Percentiles rank a stretch among this genome's conserved stretches.
These are phyloP conservation scores for Echites panduratus DNA, from an alignment of 257 asterid genomes.

Conservation along the genomic window DNA sequence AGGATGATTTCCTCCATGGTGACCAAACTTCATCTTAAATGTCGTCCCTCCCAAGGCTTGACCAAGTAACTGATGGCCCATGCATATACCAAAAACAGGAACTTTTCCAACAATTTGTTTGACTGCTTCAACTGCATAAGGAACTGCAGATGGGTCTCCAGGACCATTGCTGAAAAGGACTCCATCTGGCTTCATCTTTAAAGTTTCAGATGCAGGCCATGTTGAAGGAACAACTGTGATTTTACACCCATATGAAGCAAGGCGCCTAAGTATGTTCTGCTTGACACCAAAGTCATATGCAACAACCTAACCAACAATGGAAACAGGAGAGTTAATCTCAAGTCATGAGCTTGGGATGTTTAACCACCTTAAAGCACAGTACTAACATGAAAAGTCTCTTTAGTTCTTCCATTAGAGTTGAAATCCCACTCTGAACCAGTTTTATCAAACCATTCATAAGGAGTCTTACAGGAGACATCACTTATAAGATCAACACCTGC, in stretches of 20 bases:
- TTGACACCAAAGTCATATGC: constrained; percentile 98
- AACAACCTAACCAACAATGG: constrained; percentile 48
- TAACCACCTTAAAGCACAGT: constrained; percentile 4
- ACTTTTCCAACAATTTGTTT: constrained; percentile 72
- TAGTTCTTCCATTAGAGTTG: constrained; percentile 38
- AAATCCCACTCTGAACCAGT: constrained; percentile 78
- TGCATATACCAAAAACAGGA: constrained; percentile 92
- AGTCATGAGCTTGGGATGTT: constrained; percentile 7
- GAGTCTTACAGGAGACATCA: constrained; percentile 74
- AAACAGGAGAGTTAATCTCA: constrained; percentile 13
- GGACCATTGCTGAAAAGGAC: constrained; percentile 95
- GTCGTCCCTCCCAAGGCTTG: constrained; percentile 98
- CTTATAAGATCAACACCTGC: constrained; percentile 92
- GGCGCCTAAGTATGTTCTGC: constrained; percentile 81
- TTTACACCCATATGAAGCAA: constrained; percentile 89
- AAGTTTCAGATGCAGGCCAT: constrained; percentile 84
- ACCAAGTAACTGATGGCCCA: constrained; percentile 98
- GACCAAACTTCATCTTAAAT: constrained; percentile 96
- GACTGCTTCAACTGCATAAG: constrained; percentile 86
- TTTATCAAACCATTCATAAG: constrained; percentile 71
- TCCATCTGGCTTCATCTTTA: constrained; percentile 91
- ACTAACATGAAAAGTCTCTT: constrained; percentile 52
- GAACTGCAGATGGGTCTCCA: constrained; percentile 98
- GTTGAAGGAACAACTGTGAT: constrained; percentile 90
- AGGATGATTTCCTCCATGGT: constrained; percentile 97